A percentile compares a stretch with the other conserved stretches of the same genome.
These are phyloP conservation scores for Paramyrothecium sp. DNA, from an alignment of 2,329 filamentous ascomycete genomes.

Conservation along the genomic window DNA sequence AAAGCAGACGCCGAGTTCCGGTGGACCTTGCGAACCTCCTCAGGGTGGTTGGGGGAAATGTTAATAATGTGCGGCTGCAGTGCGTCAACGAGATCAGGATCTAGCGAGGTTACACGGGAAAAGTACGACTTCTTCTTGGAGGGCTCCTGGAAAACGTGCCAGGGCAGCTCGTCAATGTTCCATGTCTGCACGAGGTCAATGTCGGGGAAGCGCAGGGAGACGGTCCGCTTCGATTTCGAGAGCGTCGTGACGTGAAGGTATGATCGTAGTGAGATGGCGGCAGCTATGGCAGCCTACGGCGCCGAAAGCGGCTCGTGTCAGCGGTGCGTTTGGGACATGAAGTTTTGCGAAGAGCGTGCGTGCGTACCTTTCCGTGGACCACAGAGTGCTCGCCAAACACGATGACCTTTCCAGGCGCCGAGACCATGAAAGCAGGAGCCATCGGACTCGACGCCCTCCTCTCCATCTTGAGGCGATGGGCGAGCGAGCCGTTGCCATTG, in stretches of 20 bases:
- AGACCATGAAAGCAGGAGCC: constrained; percentile 95
- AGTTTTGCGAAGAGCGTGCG: background rate
- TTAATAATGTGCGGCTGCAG: constrained; percentile 74
- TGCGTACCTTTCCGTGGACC: constrained; percentile 84
- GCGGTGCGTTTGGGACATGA: constrained; percentile 3
- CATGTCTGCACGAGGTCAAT: constrained; percentile 88
- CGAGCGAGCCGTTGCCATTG: constrained; percentile 32
- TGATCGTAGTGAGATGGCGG: constrained; percentile 89
- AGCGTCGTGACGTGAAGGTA: constrained; percentile 95
- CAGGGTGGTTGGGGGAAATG: constrained; percentile 66
- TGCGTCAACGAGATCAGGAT: constrained; percentile 76
- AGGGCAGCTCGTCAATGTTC: constrained; percentile 90
- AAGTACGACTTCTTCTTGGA: constrained; percentile 95
- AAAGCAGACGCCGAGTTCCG: constrained; percentile 80
- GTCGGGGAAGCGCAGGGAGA: constrained; percentile 87
- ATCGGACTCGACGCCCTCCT: constrained; percentile 63
- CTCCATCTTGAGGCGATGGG: constrained; percentile 37
- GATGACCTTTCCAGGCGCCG: constrained; percentile 96
- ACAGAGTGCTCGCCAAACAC: constrained; percentile 97
- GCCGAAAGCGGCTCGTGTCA: constrained; percentile 14
- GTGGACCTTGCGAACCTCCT: constrained; percentile 80
- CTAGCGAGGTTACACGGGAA: constrained; percentile 79
- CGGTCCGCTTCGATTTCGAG: constrained; percentile 85
- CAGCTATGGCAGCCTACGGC: constrained; percentile 80
- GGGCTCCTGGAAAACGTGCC: constrained; percentile 75